Conservation (phyloP, 148 eudicot species). For the Silene uniflora region DNA sequence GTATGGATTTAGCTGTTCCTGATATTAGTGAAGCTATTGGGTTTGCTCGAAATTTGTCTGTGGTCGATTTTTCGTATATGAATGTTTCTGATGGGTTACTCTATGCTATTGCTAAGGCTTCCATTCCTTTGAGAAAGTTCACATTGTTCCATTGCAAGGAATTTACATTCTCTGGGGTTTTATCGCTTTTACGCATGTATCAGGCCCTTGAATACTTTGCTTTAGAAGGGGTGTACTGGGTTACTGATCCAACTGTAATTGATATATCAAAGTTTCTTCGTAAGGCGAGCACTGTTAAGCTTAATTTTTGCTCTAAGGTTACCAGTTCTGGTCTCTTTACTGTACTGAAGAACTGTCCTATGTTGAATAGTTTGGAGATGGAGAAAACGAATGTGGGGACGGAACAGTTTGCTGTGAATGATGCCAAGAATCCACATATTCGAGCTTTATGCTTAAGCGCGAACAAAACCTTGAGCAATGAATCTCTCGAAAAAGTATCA, state of each 20-base stretch:
- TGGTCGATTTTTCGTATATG: conserved; percentile 36
- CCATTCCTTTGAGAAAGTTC: conserved; percentile 49
- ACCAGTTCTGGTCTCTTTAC: conserved; percentile 38
- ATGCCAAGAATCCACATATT: conserved; percentile 29
- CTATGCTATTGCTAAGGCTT: conserved; percentile 35
- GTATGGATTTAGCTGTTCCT: conserved; percentile 29
- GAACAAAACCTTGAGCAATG: conserved; percentile 38
- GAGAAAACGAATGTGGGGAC: conserved; percentile 36
- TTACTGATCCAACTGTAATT: conserved; percentile 33
- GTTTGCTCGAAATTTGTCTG: conserved; percentile 35
- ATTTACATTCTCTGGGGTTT: conserved; percentile 40
- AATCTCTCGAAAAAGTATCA: conserved; percentile 44
- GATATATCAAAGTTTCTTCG: conserved; percentile 38
- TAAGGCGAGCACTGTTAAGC: conserved; percentile 35
- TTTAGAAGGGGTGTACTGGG: conserved; percentile 35
- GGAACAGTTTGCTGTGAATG: conserved; percentile 22
- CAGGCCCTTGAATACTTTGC: conserved; percentile 40
- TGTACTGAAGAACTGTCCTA: conserved; percentile 43
- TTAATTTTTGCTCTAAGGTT: conserved; percentile 35
- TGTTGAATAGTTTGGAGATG: conserved; percentile 44
- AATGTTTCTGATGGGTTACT: conserved; percentile 47
- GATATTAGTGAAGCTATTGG: conserved; percentile 27
- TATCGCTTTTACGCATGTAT: conserved; percentile 31
- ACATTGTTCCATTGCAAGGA: conserved; percentile 30
- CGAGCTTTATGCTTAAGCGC: conserved; percentile 34